Evolutionary conservation across 2,329 filamentous ascomycete genomes (phyloP), one percentile per base, ranked within the genome.

Genomic region (Myriosclerotinia curreyana): DNA sequence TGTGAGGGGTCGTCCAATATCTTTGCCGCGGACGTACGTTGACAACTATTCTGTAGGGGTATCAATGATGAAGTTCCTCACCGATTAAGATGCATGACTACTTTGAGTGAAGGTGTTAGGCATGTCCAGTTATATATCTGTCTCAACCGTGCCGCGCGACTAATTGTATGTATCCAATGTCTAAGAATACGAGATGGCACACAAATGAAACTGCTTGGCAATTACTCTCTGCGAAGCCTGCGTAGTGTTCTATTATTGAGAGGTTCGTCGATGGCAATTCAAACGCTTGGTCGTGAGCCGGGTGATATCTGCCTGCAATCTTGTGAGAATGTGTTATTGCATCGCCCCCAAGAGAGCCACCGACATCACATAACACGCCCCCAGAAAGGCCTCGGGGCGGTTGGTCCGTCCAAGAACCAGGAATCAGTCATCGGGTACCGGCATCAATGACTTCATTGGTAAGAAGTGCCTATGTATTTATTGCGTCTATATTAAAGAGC

Each of bases 391-490:
- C 36, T 40, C 17, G 9, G 20, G 28, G 12, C 25, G 31, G 44
- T 40, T 42, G 14, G 22, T 34, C 44, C 25, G 49, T 31, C 25
- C n/a, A 38, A 17, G 20, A 48, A 12, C 22, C 55, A 48, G 42
- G 42, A 15, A 14, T 12, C 38, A 25, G 14, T 25, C n/a, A 48
- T 38, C 42, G n/a, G 20, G 14, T 38, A 59, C 42, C 42, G 20
- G 31, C 42, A 59, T 59, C 55, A 17, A 59, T 22, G 42, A 48
- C 31, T 48, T 34, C 14, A 59, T 59, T 36, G 42, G 55, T 38
- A n/a, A 48, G 12, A 48, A 34, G 12, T 22, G 28, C 42, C 31
- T 36, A 38, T 36, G 17, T 48, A 8, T 36, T 48, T 20, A 59
- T 48, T 59, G 42, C 42, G 48, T 48, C 31, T 25, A 58, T 36